Conservation (phyloP, 495 filamentous ascomycete genomes). For the Annulohypoxylon maeteangense region DNA sequence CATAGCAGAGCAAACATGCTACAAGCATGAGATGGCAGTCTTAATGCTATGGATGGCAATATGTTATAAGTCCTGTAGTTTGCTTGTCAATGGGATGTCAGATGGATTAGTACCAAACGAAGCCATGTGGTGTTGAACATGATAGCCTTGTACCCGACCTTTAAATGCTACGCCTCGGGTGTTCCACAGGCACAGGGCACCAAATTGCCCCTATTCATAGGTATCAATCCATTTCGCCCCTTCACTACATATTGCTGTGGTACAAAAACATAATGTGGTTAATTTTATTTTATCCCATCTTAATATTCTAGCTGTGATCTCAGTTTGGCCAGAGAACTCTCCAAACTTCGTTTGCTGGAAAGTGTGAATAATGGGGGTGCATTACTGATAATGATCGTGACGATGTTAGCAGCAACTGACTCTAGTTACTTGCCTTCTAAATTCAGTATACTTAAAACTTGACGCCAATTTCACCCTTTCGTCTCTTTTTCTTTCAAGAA, state of each 20-base stretch:
- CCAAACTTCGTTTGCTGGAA: neutral
- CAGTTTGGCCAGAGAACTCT: neutral
- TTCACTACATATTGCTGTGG: slow-evolving; percentile 23
- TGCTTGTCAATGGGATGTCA: neutral
- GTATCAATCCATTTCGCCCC: neutral
- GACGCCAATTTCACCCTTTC: neutral
- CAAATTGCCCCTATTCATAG: neutral
- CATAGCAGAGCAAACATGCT: slow-evolving; percentile 7
- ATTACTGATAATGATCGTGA: neutral
- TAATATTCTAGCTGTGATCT: neutral
- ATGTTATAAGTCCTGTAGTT: neutral
- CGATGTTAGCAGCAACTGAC: slow-evolving; percentile 8
- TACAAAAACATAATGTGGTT: slow-evolving; percentile 8
- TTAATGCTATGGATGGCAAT: neutral
- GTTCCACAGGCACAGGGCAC: neutral
- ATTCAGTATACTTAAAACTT: neutral
- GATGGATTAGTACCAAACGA: neutral
- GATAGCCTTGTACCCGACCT: slow-evolving; percentile 2
- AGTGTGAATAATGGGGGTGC: slow-evolving; percentile 13
- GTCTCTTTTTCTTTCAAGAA: neutral
- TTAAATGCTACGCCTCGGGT: neutral
- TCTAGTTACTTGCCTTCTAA: slow-evolving; percentile 7
- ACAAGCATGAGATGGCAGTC: neutral
- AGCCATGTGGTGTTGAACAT: neutral
- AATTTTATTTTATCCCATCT: slow-evolving; percentile 13